phyloP scores from a whole-genome alignment of 164 flowering plant genomes.

The Magnolia changhungtana region DNA sequence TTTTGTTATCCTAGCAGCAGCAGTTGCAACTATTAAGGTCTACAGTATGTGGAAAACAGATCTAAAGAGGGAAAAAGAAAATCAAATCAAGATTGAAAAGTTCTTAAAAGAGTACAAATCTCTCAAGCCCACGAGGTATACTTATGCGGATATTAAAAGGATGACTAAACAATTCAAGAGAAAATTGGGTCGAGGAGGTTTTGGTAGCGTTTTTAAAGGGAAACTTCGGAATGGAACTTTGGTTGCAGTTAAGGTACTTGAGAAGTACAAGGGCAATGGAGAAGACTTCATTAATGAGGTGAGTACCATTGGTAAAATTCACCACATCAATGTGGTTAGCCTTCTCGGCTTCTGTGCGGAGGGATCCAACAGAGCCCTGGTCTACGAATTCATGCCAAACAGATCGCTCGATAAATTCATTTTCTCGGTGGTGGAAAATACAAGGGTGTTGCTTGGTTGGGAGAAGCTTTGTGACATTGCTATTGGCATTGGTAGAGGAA shows the following conservation, averaged over 20 bases:
- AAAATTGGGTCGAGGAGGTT: conserved; percentile 6
- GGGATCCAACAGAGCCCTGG: conserved; percentile 7
- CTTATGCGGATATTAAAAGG: not conserved
- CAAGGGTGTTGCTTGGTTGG: not conserved
- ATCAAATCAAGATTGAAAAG: conserved; percentile 1
- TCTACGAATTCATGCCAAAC: conserved; percentile 13
- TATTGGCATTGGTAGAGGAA: conserved; percentile 6
- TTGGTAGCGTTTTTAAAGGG: conserved; percentile 6
- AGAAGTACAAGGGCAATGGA: not conserved
- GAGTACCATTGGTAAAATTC: conserved; percentile 7
- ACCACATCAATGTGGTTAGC: conserved; percentile 7
- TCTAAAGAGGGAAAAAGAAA: not conserved
- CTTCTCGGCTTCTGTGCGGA: conserved; percentile 12
- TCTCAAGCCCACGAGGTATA: not conserved
- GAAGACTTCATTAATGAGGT: conserved; percentile 14
- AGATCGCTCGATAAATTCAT: conserved; percentile 8
- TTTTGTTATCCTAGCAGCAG: not conserved
- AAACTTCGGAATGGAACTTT: not conserved
- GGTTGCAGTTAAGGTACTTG: conserved; percentile 1
- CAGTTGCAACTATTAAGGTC: not conserved
- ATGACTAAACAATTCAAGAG: not conserved
- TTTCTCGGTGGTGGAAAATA: not conserved
- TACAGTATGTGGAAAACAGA: not conserved
- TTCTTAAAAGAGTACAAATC: conserved; percentile 1
- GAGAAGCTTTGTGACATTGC: conserved; percentile 9